Conservation (phyloP, 2,329 filamentous ascomycete genomes). For the Apiospora hydei region DNA sequence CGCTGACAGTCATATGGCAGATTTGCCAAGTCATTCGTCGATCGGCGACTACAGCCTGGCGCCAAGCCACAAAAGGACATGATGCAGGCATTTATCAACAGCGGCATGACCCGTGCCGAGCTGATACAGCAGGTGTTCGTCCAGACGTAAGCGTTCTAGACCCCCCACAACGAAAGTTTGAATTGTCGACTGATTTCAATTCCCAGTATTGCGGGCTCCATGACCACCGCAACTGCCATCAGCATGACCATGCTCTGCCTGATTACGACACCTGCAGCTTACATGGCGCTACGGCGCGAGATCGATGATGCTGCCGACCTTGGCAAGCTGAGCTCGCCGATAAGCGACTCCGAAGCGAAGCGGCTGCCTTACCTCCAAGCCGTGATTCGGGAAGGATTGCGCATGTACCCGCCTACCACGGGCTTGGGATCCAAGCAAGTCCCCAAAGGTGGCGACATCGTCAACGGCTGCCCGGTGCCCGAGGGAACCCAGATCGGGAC, state of each 20-base stretch:
- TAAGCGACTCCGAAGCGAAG: slow-evolving; percentile 38
- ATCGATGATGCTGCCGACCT: slow-evolving; percentile 30
- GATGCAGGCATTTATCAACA: slow-evolving; percentile 49
- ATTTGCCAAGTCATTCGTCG: slow-evolving; percentile 37
- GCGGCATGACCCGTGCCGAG: slow-evolving; percentile 44
- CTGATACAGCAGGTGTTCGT: slow-evolving; percentile 49
- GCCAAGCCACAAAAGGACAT: slow-evolving; percentile 44
- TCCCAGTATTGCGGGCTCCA: slow-evolving; percentile 35
- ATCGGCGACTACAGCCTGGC: slow-evolving; percentile 37
- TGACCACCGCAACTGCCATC: slow-evolving; percentile 36
- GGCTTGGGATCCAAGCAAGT: slow-evolving; percentile 44
- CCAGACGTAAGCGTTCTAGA: slow-evolving; percentile 42
- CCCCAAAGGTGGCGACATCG: slow-evolving; percentile 42
- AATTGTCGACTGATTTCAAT: not conserved
- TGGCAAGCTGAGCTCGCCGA: slow-evolving; percentile 38
- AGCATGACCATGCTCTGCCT: slow-evolving; percentile 38
- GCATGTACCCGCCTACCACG: slow-evolving; percentile 47
- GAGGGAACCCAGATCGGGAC: slow-evolving; percentile 50
- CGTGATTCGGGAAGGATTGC: slow-evolving; percentile 49
- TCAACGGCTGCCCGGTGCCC: slow-evolving; percentile 45
- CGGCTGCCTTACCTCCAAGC: slow-evolving; percentile 47
- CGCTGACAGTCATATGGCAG: slow-evolving; percentile 26
- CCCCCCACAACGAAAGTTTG: not conserved
- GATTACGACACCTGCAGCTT: slow-evolving; percentile 34
- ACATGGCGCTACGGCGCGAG: slow-evolving; percentile 32